Base-by-base conservation (phyloP, 2,329 filamentous ascomycete species). In the Penicillium sp. region DNA sequence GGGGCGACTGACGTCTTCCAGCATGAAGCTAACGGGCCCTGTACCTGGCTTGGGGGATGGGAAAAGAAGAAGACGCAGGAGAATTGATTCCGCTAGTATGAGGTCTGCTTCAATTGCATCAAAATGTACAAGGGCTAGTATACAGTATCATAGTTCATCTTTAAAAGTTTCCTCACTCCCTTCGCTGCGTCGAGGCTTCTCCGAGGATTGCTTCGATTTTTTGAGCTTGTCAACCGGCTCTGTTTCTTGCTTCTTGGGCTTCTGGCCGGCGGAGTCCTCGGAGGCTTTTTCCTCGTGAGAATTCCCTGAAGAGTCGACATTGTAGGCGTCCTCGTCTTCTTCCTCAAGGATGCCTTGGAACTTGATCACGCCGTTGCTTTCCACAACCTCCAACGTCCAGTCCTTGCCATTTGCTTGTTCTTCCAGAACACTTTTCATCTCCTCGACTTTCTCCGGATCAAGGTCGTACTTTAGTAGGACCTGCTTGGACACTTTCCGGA, bases 381-480 rank as follows among this genome's bases (percentile, higher is more conserved):
- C 86, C 1, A 93, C 81, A 12, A 93, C 77, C 68, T 93, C 88
- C 51, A 95, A 74, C 61, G 84, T 87, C 89, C 90, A 95, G 13
- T 83, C 82, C 56, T 83, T 80, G 7, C 85, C 82, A 2, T 83
- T 80, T 0, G 88, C 88, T 34, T 87, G 64, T 60, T 82, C 79
- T 64, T 87, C 78, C 50, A 95, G 70, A 63, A 88, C 76, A 54
- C 83, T 78, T 60, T 80, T 80, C 64, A 95, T 75, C 38, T 83
- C 77, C 59, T 91, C 83, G 3, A 95, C 76, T 36, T 84, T 77
- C 39, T 84, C 78, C 0, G 80, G 80, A 46, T 84, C 80, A 27
- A 92, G 74, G 12, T 86, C 81, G 37, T 88, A 72, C 60, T 81
- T 80, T 62, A 83, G 80, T 31, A 95, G 74, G 54, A 91, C 83